A percentile compares a stretch with the other conserved stretches of the same genome.
Conservation (phyloP, 2,329 filamentous ascomycete genomes). For the Arthrobotrys pseudoclavata region DNA sequence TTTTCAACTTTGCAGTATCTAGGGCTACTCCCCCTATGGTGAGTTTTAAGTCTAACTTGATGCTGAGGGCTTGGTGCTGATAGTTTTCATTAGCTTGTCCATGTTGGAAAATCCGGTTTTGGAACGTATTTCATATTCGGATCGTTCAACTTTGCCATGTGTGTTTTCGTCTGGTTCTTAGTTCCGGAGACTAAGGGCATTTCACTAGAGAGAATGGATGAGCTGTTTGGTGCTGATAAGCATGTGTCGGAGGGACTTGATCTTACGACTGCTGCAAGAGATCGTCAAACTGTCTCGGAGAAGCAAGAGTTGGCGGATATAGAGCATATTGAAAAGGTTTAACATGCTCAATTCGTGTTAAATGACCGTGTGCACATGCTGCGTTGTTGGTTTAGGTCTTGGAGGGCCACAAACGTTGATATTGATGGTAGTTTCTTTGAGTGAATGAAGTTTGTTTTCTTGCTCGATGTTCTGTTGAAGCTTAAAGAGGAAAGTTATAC, state of each 20-base stretch:
- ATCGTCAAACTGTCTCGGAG: conserved; percentile 20
- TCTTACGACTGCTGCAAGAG: conserved; percentile 37
- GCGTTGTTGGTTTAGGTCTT: too few relatives aligned
- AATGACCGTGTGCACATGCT: too few relatives aligned
- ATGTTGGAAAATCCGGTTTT: conserved; percentile 67
- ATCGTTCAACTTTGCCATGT: conserved; percentile 76
- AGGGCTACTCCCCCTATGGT: conserved; percentile 78
- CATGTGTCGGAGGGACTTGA: conserved; percentile 26
- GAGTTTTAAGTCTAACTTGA: conserved; percentile 65
- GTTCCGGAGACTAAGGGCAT: conserved; percentile 78
- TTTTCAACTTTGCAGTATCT: conserved; percentile 81
- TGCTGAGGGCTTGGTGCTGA: not conserved
- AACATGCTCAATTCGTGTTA: not conserved
- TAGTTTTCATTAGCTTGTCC: conserved; percentile 62
- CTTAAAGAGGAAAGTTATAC: too few relatives aligned
- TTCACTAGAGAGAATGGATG: conserved; percentile 65
- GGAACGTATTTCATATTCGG: conserved; percentile 79
- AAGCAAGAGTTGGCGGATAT: conserved; percentile 39
- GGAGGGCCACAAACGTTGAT: too few relatives aligned
- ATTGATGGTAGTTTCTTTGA: not conserved
- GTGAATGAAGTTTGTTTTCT: too few relatives aligned
- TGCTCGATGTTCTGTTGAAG: too few relatives aligned
- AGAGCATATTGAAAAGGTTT: conserved; percentile 40
- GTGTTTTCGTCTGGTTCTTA: conserved; percentile 70
- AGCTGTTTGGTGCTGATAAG: conserved; percentile 63